Base-by-base conservation (phyloP, 163 green algal genomes). In the Chlamydomonas reinhardtii region DNA sequence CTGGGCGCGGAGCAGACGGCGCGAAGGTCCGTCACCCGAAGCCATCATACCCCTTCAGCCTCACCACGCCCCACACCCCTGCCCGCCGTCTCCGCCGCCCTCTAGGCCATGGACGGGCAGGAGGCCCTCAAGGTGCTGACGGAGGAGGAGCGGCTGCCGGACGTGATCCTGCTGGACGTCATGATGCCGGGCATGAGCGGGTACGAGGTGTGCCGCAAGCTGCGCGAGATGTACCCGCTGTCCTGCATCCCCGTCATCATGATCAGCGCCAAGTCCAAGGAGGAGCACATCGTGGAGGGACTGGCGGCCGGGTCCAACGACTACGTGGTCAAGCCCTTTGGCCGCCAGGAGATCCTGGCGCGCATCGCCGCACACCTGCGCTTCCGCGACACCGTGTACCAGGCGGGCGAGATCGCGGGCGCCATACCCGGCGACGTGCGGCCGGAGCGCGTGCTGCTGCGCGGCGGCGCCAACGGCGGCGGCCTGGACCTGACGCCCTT, bases 111-210 rank as follows among this genome's bases (percentile, higher is more conserved):
- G 89, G 89, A 92, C 59, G 89, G 89, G 32, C 80, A 92, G 61
- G 89, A 93, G 74, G 91, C 90, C 59, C 89, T 95, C 66, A 35
- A 92, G 66, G 78, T 92, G 39, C 77, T 94, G n/a, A 73, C 83
- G 17, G 65, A 73, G 1, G 81, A 76, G 39, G 79, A 89, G 59
- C 70, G 73, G 66, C 85, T 93, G 72, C 91, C 91, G 29, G 91
- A 94, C 83, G 70, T 94, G 22, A 90, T 95, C 62, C 83, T 95
- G 73, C 86, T 95, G 69, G 92, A 95, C 62, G 86, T 93, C 8
- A 92, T 94, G 91, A 94, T 95, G 91, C 91, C 92, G 29, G 92
- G 89, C 62, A 92, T 92, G 89, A 92, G 85, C 79, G 89, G 89
- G 14, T 92, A 92, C 66, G 85, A 92, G 89, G 86, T 91, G 74